A percentile compares a stretch with the other conserved stretches of the same genome.
Evolutionary conservation across 163 green algal genomes (phyloP).

Genomic region (Scenedesmus sp.): DNA sequence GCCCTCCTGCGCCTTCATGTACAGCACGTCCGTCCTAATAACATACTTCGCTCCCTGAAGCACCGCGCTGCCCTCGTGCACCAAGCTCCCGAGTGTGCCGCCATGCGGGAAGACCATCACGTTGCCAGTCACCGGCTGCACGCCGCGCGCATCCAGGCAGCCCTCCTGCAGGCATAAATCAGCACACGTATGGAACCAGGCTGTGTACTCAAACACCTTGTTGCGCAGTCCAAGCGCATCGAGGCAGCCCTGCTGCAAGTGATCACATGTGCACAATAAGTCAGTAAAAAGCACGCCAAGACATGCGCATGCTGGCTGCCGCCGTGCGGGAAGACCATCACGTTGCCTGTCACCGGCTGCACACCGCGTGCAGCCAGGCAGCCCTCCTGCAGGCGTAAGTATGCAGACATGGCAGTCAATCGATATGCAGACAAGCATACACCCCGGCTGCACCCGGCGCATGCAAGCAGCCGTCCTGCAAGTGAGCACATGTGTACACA

Average conservation of each 20-base stretch:
- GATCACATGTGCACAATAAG: too few relatives aligned
- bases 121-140: conserved; percentile 60
- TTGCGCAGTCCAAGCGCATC: too few relatives aligned
- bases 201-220: too few relatives aligned
- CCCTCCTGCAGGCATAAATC: conserved; percentile 7
- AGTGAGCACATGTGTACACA: background rate
- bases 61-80: conserved; percentile 73
- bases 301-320: conserved; percentile 29
- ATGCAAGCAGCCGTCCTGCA: background rate
- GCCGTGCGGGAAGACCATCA: conserved; percentile 75
- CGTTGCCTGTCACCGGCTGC: conserved; percentile 58
- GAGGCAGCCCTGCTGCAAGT: too few relatives aligned
- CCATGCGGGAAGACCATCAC: conserved; percentile 76
- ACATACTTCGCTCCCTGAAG: conserved; percentile 69
- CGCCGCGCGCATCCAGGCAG: conserved; percentile 64
- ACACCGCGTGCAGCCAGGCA: conserved; percentile 67
- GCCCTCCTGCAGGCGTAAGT: background rate
- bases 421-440: background rate
- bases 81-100: conserved; percentile 62
- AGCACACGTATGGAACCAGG: background rate
- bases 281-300: too few relatives aligned
- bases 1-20: conserved; percentile 45
- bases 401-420: background rate
- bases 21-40: conserved; percentile 70
- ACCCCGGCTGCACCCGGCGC: background rate